A percentile compares a stretch with the other conserved stretches of the same genome.
Conservation (phyloP, 2,329 filamentous ascomycete species). For the Nannizziopsis arthrosporioides region DNA sequence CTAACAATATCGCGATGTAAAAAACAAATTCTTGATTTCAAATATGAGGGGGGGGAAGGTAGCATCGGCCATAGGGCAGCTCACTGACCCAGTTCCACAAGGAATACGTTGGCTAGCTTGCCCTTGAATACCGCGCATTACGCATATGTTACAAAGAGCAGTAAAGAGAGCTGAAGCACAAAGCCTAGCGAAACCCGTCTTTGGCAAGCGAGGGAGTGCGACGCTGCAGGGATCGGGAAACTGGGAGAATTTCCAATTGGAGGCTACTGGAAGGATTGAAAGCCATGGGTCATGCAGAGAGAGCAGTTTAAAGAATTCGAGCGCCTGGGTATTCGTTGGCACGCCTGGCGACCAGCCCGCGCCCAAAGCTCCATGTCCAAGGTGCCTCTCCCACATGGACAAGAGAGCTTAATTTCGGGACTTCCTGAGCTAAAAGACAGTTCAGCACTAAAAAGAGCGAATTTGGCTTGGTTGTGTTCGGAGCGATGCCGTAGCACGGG, state of each 20-base stretch:
- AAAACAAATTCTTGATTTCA: no score
- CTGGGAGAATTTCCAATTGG: slow-evolving; percentile 1
- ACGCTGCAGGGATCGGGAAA: slow-evolving; percentile 8
- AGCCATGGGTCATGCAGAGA: background rate
- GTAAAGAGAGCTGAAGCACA: background rate
- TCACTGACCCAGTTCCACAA: no score
- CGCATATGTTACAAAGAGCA: background rate
- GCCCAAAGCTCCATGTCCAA: background rate
- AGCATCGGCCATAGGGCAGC: no score
- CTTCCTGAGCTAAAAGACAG: background rate
- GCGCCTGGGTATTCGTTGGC: slow-evolving; percentile 6
- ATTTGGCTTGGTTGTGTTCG: no score
- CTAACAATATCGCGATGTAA: no score
- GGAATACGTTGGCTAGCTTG: no score
- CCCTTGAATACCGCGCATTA: no score
- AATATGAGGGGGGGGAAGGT: no score
- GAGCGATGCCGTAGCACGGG: background rate
- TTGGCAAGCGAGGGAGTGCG: background rate
- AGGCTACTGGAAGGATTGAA: background rate
- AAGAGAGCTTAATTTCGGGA: background rate
- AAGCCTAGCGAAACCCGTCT: background rate
- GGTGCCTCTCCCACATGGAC: no score
- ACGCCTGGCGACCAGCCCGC: background rate
- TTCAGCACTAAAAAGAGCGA: no score
- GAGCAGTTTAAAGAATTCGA: slow-evolving; percentile 1